These are phyloP conservation scores for Phylloporus sp. DNA, from an alignment of 768 basidiomycete species.

Conservation along the genomic window DNA sequence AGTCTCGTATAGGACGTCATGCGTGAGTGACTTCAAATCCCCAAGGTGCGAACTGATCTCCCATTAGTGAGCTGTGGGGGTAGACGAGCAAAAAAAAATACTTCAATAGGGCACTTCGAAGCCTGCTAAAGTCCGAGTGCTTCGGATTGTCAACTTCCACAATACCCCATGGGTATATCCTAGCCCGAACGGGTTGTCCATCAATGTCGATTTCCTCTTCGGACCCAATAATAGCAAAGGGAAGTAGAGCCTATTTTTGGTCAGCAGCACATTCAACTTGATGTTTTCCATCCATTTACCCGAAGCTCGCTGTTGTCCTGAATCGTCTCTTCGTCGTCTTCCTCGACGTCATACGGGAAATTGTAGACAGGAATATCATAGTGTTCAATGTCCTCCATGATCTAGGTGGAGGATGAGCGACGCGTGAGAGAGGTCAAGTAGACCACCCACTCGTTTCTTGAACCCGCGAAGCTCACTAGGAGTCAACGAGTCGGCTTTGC, in stretches of 20 bases:
- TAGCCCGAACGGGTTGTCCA: slow-evolving; percentile 85
- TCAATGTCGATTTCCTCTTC: slow-evolving; percentile 95
- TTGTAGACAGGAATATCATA: slow-evolving; percentile 99
- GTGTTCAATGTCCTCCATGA: slow-evolving; percentile 99
- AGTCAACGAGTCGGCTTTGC: slow-evolving; percentile 94
- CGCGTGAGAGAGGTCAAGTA: neutral
- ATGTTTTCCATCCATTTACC: slow-evolving; percentile 38
- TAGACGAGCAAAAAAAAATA: slow-evolving; percentile 33
- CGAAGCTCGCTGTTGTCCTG: slow-evolving; percentile 95
- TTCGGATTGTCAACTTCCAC: slow-evolving; percentile 99
- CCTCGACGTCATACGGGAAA: slow-evolving; percentile 98
- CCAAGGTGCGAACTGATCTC: slow-evolving; percentile 77
- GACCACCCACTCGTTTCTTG: slow-evolving; percentile 75
- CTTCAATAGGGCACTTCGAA: slow-evolving; percentile 89
- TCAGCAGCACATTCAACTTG: slow-evolving; percentile 6
- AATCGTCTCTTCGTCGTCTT: slow-evolving; percentile 98
- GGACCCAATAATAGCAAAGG: slow-evolving; percentile 95
- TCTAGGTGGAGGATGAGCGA: slow-evolving; percentile 41
- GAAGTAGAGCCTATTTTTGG: slow-evolving; percentile 67
- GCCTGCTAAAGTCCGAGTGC: slow-evolving; percentile 96
- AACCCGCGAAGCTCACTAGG: slow-evolving; percentile 90
- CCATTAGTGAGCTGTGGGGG: slow-evolving; percentile 7
- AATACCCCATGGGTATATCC: slow-evolving; percentile 98
- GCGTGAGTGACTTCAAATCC: slow-evolving; percentile 90
- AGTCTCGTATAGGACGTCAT: slow-evolving; percentile 92